Conservation (phyloP, 1,139 yeast genomes). For the Yamadazyma conglobata region DNA sequence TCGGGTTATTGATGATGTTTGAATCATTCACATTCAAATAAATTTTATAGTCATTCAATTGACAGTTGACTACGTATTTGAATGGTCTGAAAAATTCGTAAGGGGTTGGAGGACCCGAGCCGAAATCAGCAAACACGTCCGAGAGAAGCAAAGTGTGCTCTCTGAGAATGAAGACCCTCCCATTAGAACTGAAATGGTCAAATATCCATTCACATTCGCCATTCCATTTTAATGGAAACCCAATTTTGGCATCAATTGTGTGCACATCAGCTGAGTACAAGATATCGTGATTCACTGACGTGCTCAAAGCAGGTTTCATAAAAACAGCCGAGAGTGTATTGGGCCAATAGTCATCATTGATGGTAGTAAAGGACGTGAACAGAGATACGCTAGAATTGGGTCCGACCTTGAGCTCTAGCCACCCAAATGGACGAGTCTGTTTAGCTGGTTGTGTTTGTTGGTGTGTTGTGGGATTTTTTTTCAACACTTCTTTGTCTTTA, state of each 20-base stretch:
- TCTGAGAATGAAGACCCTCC: conserved; percentile 65
- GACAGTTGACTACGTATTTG: conserved; percentile 61
- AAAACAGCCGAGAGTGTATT: conserved; percentile 51
- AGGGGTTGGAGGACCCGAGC: conserved; percentile 66
- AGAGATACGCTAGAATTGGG: conserved; percentile 49
- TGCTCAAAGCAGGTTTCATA: conserved; percentile 58
- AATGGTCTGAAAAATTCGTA: conserved; percentile 78
- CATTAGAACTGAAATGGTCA: conserved; percentile 47
- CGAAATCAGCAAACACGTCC: conserved; percentile 74
- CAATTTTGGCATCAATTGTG: conserved; percentile 51
- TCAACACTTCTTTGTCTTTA: conserved; percentile 52
- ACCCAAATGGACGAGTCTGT: conserved; percentile 68
- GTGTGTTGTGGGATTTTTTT: conserved; percentile 11
- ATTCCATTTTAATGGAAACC: conserved; percentile 80
- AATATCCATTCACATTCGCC: conserved; percentile 70
- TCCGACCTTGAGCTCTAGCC: conserved; percentile 74
- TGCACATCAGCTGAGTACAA: conserved; percentile 64
- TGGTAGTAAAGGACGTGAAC: conserved; percentile 52
- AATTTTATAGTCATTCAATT: conserved; percentile 50
- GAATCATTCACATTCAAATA: conserved; percentile 79
- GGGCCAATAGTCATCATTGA: conserved; percentile 52
- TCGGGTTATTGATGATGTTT: conserved; percentile 83
- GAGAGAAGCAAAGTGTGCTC: conserved; percentile 78
- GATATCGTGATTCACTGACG: conserved; percentile 88
- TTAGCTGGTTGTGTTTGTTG: conserved; percentile 9